Conservation (phyloP, 495 filamentous ascomycete genomes). For the Collariella sp. region DNA sequence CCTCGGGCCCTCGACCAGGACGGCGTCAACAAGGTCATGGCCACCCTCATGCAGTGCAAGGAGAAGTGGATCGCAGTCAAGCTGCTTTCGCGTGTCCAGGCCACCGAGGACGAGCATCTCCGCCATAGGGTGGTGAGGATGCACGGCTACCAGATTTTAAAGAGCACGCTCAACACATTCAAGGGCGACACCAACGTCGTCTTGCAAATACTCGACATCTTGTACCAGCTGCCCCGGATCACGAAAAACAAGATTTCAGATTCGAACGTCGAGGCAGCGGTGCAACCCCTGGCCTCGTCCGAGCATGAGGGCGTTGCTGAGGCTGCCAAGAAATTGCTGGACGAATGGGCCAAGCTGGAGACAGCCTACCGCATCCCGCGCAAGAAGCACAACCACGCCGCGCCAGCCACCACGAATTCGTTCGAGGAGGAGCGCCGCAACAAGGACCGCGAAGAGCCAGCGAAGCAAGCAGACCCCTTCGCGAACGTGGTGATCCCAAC, state of each 20-base stretch:
- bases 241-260: constrained; percentile 96
- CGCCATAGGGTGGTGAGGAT: constrained; percentile 85
- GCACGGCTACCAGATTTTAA: constrained; percentile 95
- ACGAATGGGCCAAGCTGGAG: constrained; percentile 82
- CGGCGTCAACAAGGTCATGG: constrained; percentile 96
- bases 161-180: constrained; percentile 72
- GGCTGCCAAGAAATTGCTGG: constrained; percentile 61
- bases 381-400: constrained; percentile 45
- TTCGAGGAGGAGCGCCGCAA: constrained; percentile 60
- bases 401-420: constrained; percentile 39
- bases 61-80: constrained; percentile 99
- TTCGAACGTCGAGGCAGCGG: constrained; percentile 84
- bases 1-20: constrained; percentile 77
- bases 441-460: constrained; percentile 48
- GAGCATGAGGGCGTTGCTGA: constrained; percentile 67
- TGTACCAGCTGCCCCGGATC: constrained; percentile 79
- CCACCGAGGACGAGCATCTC: constrained; percentile 81
- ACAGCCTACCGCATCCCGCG: constrained; percentile 94
- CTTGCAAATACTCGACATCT: constrained; percentile 80
- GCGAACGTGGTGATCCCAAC: constrained; percentile 43
- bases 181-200: constrained; percentile 82
- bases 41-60: constrained; percentile 94
- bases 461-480: constrained; percentile 23
- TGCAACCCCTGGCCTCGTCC: constrained; percentile 58
- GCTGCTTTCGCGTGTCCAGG: constrained; percentile 79